Percentiles rank a stretch among this genome's conserved stretches.
Conservation (phyloP, 331 rosid genomes). For the Dryas integrifolia region DNA sequence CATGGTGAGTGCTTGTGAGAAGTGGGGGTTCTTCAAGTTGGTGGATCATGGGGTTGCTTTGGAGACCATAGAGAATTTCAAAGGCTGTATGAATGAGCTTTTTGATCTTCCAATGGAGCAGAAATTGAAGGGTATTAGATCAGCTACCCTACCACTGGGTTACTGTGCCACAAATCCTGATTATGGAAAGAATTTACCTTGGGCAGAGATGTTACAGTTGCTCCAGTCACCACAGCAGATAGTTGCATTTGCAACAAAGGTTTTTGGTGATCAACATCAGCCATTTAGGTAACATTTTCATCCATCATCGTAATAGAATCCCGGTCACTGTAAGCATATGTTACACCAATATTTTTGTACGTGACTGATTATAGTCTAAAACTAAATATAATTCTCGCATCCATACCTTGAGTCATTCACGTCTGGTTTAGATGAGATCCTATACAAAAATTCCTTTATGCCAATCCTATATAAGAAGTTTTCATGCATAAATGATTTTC, state of each 20-base stretch:
- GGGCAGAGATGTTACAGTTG: slow-evolving; percentile 29
- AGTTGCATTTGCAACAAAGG: slow-evolving; percentile 22
- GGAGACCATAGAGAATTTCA: slow-evolving; percentile 11
- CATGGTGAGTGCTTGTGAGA: slow-evolving; percentile 19
- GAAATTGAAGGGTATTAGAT: slow-evolving; percentile 28
- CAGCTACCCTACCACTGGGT: slow-evolving; percentile 19
- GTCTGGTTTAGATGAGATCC: no score
- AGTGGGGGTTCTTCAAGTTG: slow-evolving; percentile 29
- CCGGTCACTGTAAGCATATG: background rate
- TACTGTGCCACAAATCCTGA: slow-evolving; percentile 29
- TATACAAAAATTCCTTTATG: no score
- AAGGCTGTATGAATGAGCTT: background rate
- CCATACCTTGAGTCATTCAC: no score
- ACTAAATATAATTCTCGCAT: no score
- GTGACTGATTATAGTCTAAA: no score
- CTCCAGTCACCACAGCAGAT: slow-evolving; percentile 22
- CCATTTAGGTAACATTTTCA: slow-evolving; percentile 15
- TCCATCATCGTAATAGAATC: background rate
- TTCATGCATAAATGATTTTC: no score
- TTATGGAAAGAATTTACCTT: slow-evolving; percentile 24
- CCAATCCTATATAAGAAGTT: no score
- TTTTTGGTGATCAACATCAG: slow-evolving; percentile 27
- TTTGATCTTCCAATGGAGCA: slow-evolving; percentile 23
- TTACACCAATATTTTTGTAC: no score
- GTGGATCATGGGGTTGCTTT: slow-evolving; percentile 23